Evolutionary conservation across 371 early-diverging fungal genomes (phyloP).

Genomic region (Mucor circinelloides): DNA sequence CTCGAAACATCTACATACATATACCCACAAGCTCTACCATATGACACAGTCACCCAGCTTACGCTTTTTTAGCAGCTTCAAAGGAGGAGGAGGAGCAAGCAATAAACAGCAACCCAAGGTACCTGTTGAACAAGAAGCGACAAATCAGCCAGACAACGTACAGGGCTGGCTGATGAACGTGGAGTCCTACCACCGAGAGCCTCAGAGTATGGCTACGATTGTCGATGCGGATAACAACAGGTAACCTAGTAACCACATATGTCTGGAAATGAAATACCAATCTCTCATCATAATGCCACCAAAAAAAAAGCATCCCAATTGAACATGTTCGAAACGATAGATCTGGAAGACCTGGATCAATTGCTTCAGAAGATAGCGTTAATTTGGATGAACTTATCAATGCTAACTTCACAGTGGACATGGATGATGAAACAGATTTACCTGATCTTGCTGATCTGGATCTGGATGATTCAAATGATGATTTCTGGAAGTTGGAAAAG

Average conservation of each 20-base stretch:
- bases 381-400: constrained; percentile 37
- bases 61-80: constrained; percentile 21
- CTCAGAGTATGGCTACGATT: constrained; percentile 9
- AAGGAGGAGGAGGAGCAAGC: background rate
- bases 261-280: background rate
- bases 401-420: constrained; percentile 32
- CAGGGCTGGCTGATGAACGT: constrained; percentile 33
- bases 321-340: constrained; percentile 1
- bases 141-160: constrained; percentile 22
- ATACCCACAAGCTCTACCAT: background rate
- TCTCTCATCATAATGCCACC: background rate
- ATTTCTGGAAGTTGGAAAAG: constrained; percentile 33
- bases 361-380: constrained; percentile 36
- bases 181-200: constrained; percentile 10
- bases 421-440: constrained; percentile 36
- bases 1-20: background rate
- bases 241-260: constrained; percentile 11
- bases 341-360: constrained; percentile 27
- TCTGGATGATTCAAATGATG: constrained; percentile 34
- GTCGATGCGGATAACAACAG: constrained; percentile 32
- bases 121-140: background rate
- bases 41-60: constrained; percentile 27
- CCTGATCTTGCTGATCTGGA: constrained; percentile 29
- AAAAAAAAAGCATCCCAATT: constrained; percentile 25
- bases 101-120: background rate